Evolutionary conservation across 2,329 filamentous ascomycete genomes (phyloP).

Genomic region (Ciborinia camelliae): DNA sequence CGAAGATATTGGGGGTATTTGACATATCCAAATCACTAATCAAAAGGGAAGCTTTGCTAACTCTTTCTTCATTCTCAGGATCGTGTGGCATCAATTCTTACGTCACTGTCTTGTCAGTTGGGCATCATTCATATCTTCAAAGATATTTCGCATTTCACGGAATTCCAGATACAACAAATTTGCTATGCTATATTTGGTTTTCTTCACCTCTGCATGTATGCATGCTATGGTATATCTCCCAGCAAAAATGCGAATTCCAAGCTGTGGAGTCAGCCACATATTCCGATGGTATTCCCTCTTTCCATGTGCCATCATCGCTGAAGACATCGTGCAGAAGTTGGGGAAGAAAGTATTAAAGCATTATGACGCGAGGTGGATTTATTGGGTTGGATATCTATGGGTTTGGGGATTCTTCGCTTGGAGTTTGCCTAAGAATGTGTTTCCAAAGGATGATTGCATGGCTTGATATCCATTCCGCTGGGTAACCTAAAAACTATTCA

Average conservation of each 20-base stretch:
- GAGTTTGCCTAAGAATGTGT: constrained; percentile 1
- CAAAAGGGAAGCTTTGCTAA: neutral
- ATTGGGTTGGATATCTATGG: constrained; percentile 11
- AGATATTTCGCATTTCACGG: constrained; percentile 1
- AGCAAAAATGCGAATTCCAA: neutral
- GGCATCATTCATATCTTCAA: constrained; percentile 3
- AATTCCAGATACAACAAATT: neutral
- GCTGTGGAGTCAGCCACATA: constrained; percentile 7
- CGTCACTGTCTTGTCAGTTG: neutral
- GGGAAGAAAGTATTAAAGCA: neutral
- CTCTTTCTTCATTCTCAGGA: neutral
- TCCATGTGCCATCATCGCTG: neutral
- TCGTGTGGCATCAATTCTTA: neutral
- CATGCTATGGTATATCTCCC: neutral
- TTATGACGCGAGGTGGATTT: neutral
- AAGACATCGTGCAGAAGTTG: neutral
- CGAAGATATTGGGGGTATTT: constrained; percentile 3
- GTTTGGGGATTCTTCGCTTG: constrained; percentile 10
- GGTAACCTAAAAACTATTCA: neutral
- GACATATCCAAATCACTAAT: neutral
- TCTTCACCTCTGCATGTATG: neutral
- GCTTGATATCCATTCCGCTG: neutral
- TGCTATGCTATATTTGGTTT: neutral
- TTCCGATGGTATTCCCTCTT: constrained; percentile 5
- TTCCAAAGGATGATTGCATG: constrained; percentile 6